Conservation (phyloP, 2,329 filamentous ascomycete genomes). For the Daldinia eschscholtzii region DNA sequence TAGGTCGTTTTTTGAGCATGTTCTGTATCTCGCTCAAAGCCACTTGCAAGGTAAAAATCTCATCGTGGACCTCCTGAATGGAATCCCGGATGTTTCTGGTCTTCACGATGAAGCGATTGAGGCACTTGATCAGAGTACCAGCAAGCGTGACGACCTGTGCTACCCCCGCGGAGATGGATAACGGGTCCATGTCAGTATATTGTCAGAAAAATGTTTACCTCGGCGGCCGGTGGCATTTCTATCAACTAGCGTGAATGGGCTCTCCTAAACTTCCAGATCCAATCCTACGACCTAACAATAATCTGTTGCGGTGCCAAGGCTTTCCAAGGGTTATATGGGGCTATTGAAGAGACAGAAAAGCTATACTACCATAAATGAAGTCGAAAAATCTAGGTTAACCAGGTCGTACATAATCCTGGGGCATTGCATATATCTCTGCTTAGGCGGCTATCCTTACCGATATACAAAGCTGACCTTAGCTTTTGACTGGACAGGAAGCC, state of each 20-base stretch:
- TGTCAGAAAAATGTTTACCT: neutral
- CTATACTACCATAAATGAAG: neutral
- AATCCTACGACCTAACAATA: neutral
- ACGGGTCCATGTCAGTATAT: conserved; percentile 42
- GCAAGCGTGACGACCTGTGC: conserved; percentile 42
- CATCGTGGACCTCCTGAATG: conserved; percentile 45
- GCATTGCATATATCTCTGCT: neutral
- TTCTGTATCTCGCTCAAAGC: conserved; percentile 40
- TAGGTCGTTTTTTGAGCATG: conserved; percentile 36
- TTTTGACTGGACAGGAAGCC: neutral
- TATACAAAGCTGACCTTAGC: conserved; percentile 5
- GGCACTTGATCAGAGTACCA: conserved; percentile 38
- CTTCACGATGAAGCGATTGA: conserved; percentile 45
- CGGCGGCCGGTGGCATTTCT: conserved; percentile 20
- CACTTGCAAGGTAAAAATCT: conserved; percentile 40
- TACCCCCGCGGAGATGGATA: conserved; percentile 42
- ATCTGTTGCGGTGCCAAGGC: neutral
- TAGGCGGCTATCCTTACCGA: conserved; percentile 1
- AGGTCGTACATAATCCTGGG: neutral
- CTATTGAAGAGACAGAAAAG: neutral
- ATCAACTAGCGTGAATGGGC: neutral
- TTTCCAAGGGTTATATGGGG: neutral
- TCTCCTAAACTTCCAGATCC: neutral
- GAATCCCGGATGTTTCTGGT: conserved; percentile 34
- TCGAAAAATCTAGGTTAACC: neutral